A percentile compares a stretch with the other conserved stretches of the same genome.
Evolutionary conservation across 208 protist genomes (phyloP).

Genomic region (Crithidia bombi): DNA sequence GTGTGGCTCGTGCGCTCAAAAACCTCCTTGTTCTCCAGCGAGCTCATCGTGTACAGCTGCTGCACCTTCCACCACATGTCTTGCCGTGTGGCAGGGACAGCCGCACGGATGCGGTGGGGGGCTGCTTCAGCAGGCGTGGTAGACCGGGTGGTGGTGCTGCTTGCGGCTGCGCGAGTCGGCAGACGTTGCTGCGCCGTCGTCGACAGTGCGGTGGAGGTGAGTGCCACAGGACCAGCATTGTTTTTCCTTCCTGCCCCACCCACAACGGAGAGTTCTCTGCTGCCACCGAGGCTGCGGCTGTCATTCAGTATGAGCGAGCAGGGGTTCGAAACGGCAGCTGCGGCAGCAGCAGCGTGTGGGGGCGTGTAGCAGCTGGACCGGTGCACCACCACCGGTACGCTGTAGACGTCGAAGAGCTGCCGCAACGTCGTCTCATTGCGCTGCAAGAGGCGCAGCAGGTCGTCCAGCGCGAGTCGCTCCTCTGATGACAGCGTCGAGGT

Average conservation of each 20-base stretch:
- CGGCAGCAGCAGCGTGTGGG: constrained; percentile 30
- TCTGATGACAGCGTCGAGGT: constrained; percentile 1
- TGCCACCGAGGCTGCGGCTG: constrained; percentile 1
- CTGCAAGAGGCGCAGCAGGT: constrained; percentile 50
- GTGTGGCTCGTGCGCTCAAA: constrained; percentile 26
- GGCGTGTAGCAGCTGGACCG: constrained; percentile 35
- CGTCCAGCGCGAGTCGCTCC: constrained; percentile 38
- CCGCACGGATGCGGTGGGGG: neutral
- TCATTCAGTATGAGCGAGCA: constrained; percentile 13
- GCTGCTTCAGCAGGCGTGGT: constrained; percentile 2
- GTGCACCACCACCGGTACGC: constrained; percentile 40
- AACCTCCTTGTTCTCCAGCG: constrained; percentile 29
- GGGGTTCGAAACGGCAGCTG: constrained; percentile 17
- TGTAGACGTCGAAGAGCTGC: constrained; percentile 74
- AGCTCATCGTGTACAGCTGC: constrained; percentile 36
- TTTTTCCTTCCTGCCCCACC: neutral
- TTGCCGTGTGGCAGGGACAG: constrained; percentile 23
- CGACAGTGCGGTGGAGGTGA: neutral
- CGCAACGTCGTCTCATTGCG: constrained; percentile 65
- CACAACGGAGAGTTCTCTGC: neutral
- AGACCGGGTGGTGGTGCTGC: neutral
- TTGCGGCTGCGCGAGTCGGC: neutral
- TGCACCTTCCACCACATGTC: constrained; percentile 45
- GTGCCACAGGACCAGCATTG: neutral
- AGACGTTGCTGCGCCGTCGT: neutral